A percentile compares a stretch with the other conserved stretches of the same genome.
Conservation (phyloP, 495 filamentous ascomycete species). For the Podospora didyma region DNA sequence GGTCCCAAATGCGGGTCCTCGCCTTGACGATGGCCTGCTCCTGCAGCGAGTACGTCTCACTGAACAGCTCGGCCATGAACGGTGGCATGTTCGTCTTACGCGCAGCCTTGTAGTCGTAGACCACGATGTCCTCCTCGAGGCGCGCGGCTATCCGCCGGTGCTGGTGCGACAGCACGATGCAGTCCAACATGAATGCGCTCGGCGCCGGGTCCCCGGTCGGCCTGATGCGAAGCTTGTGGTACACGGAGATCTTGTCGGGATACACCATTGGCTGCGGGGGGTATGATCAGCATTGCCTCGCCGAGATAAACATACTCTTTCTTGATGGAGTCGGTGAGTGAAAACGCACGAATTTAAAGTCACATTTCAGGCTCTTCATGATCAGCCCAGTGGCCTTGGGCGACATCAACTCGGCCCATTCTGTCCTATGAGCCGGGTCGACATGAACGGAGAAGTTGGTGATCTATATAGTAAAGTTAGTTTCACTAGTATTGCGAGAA, state of each 20-base stretch:
- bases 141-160: conserved; percentile 74
- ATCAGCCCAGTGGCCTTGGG: conserved; percentile 70
- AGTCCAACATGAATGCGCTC: conserved; percentile 47
- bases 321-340: neutral
- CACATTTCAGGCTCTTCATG: conserved; percentile 71
- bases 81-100: conserved; percentile 55
- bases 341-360: conserved; percentile 83
- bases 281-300: neutral
- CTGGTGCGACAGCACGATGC: conserved; percentile 71
- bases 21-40: conserved; percentile 50
- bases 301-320: no score
- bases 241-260: conserved; percentile 82
- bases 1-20: conserved; percentile 44
- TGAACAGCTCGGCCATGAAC: conserved; percentile 66
- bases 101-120: conserved; percentile 73
- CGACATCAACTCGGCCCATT: conserved; percentile 70
- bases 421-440: conserved; percentile 58
- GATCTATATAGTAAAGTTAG: conserved; percentile 32
- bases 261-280: conserved; percentile 72
- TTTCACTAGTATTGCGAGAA: no score
- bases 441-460: conserved; percentile 67
- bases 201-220: conserved; percentile 23
- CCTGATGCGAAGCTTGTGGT: conserved; percentile 68
- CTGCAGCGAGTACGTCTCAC: conserved; percentile 62
- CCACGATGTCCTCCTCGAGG: conserved; percentile 76